Base-by-base conservation (phyloP, 2,329 filamentous ascomycete species). In the Aspergillus hiratsukae region DNA sequence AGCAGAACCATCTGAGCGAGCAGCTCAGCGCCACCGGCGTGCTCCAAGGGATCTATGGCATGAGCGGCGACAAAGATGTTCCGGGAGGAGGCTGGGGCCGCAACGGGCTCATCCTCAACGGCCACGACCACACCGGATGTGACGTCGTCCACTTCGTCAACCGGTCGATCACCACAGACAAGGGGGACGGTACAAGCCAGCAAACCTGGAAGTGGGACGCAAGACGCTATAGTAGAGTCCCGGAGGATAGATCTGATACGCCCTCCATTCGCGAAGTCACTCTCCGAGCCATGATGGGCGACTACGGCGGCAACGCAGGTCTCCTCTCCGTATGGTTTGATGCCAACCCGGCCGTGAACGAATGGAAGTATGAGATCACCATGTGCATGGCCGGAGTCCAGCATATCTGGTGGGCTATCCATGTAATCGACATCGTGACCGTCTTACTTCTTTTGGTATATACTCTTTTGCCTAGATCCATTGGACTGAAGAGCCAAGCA, bases 221-320 rank as follows among this genome's bases (percentile, higher is more conserved):
- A 21, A 66, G 53, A 57, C 69, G 71, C 19, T 76, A 70, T 49
- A 54, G 41, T 46, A 19, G 35, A 46, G n/a, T 17, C 11, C 17
- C 41, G 45, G 50, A 48, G 31, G 48, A 49, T 23, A 4, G 43
- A 17, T 25, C 21, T 6, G 10, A 55, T 9, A 58, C 57, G 1
- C 71, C 58, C 59, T 86, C 23, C 68, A 78, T 97, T 5, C 81
- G 93, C 28, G 94, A 99, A 75, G 85, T 97, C 61, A 99, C 94
- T 0, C 89, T 99, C 2, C 86, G 92, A 57, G 96, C 91, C 73
- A 97, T 99, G 91, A 99, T 99, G 94, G 94, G 94, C 55, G 89
- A 90, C 55, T 99, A 89, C 73, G 87, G 86, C n/a, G 94, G 94
- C 21, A 94, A 97, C 70, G 91, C 91, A 0, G 94, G 91, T 0